A percentile compares a stretch with the other conserved stretches of the same genome.
Evolutionary conservation across 768 basidiomycete species (phyloP).

Genomic region (Dioszegia hungarica): DNA sequence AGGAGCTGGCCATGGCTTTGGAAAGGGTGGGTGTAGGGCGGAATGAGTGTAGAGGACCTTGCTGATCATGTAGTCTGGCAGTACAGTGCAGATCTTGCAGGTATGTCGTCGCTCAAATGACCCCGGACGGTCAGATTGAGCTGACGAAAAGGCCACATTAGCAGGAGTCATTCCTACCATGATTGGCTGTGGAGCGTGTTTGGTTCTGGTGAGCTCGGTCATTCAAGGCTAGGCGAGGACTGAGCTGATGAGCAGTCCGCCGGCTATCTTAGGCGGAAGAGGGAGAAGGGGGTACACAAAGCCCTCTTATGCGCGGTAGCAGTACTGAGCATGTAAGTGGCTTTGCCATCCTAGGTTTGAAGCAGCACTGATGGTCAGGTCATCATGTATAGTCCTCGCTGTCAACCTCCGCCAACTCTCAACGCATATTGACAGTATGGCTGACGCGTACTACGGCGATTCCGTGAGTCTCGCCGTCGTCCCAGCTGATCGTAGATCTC

Average conservation of each 20-base stretch:
- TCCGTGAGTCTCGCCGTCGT: background rate
- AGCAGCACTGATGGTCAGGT: background rate
- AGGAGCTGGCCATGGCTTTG: background rate
- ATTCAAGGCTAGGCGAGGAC: background rate
- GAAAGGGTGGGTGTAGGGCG: background rate
- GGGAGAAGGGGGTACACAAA: background rate
- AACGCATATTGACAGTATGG: background rate
- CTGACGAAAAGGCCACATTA: background rate
- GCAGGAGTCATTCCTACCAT: background rate
- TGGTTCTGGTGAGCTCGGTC: background rate
- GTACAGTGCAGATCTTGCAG: background rate
- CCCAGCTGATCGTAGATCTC: background rate
- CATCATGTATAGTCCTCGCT: background rate
- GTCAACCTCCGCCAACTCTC: background rate
- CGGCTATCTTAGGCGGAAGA: background rate
- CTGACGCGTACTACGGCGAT: background rate
- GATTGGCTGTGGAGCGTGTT: background rate
- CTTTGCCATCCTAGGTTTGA: too few species aligned
- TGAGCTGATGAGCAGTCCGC: background rate
- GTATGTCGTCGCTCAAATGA: background rate
- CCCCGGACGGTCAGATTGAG: background rate
- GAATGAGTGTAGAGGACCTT: background rate
- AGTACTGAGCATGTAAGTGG: background rate
- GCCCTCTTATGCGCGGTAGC: background rate
- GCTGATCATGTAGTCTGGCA: background rate